Percentiles rank a stretch among this genome's conserved stretches.
Evolutionary conservation across 2,329 filamentous ascomycete genomes (phyloP).

Genomic region (Paecilomyces sp.): DNA sequence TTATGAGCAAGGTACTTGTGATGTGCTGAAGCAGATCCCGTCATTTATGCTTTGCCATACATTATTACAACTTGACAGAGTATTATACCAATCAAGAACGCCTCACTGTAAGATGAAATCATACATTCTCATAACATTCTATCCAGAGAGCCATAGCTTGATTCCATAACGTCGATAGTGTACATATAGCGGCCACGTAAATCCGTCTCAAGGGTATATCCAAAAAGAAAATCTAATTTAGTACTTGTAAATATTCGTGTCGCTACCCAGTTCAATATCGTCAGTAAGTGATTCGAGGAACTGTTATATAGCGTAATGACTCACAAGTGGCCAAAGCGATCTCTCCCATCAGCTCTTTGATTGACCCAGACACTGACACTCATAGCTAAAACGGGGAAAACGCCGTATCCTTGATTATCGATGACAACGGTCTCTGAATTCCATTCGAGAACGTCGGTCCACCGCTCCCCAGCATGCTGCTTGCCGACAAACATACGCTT

Average conservation of each 20-base stretch:
- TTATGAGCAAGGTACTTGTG: too few species aligned
- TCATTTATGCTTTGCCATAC: too few species aligned
- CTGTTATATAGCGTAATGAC: conserved; percentile 8
- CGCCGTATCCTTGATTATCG: conserved; percentile 51
- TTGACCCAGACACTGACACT: conserved; percentile 59
- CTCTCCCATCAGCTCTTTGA: conserved; percentile 45
- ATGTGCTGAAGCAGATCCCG: too few species aligned
- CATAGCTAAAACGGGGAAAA: conserved; percentile 48
- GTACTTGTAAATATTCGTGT: not conserved
- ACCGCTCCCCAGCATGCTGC: conserved; percentile 51
- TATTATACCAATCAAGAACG: too few species aligned
- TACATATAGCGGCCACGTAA: not conserved
- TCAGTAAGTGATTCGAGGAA: not conserved
- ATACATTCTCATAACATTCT: too few species aligned
- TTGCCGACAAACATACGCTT: conserved; percentile 59
- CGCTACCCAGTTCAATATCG: not conserved
- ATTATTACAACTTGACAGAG: too few species aligned
- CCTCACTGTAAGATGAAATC: too few species aligned
- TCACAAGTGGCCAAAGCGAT: conserved; percentile 39
- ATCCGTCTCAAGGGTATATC: not conserved
- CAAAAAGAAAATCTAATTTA: not conserved
- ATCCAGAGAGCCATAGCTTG: too few species aligned
- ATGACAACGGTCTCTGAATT: conserved; percentile 50
- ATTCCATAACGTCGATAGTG: too few species aligned
- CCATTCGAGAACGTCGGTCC: conserved; percentile 57